A percentile compares a stretch with the other conserved stretches of the same genome.
Evolutionary conservation across 805 yeast species (phyloP).

Genomic region (Kuraishia molischiana): DNA sequence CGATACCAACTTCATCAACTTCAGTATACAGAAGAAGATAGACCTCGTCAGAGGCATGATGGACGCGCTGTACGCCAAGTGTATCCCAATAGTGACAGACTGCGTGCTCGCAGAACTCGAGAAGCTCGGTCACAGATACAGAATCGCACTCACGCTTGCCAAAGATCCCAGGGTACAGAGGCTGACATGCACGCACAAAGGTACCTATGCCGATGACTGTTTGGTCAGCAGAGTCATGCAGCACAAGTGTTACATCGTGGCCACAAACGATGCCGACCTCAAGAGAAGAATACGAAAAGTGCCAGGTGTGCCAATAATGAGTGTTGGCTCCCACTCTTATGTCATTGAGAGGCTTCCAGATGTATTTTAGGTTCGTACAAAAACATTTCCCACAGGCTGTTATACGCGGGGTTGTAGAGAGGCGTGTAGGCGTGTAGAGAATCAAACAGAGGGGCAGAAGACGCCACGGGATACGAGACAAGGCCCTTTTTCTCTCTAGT

Average conservation of each 20-base stretch:
- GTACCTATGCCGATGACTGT: conserved; percentile 98
- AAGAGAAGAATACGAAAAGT: conserved; percentile 91
- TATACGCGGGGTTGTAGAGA: no score
- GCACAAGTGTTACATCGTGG: conserved; percentile 94
- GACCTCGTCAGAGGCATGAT: conserved; percentile 95
- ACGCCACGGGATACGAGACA: no score
- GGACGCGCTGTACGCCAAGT: conserved; percentile 91
- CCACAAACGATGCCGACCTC: conserved; percentile 95
- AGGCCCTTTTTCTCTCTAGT: no score
- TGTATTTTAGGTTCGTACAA: conserved; percentile 62
- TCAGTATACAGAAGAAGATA: conserved; percentile 90
- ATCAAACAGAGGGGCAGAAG: no score
- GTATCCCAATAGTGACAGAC: conserved; percentile 92
- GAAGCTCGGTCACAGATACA: conserved; percentile 86
- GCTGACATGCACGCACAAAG: conserved; percentile 83
- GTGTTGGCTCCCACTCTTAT: conserved; percentile 90
- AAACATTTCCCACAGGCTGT: no score
- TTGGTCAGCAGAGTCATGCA: conserved; percentile 87
- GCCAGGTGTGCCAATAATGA: conserved; percentile 95
- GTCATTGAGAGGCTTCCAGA: conserved; percentile 94
- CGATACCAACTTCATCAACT: conserved; percentile 95
- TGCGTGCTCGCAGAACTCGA: conserved; percentile 98
- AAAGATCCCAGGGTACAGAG: conserved; percentile 88
- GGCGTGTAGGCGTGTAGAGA: no score
- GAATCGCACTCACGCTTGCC: conserved; percentile 89